These are phyloP conservation scores for Ceratobasidium sp. DNA, from an alignment of 1,284 basidiomycete genomes.

Conservation along the genomic window DNA sequence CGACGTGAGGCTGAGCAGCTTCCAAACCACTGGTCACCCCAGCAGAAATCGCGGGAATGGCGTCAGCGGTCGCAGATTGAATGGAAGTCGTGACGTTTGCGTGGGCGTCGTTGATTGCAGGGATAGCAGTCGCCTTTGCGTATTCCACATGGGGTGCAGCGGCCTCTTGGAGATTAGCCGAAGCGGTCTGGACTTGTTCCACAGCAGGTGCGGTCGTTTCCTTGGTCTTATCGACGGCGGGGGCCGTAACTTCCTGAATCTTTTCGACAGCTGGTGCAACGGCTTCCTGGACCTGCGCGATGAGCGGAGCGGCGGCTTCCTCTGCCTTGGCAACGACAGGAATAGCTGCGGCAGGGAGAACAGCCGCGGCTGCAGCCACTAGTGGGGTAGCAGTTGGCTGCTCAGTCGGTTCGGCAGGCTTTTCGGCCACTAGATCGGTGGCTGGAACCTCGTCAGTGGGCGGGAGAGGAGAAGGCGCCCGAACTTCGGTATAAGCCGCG, in stretches of 20 bases:
- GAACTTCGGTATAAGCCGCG: conserved; percentile 19
- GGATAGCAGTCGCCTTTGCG: conserved; percentile 21
- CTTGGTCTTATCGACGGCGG: conserved; percentile 14
- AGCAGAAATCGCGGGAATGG: conserved; percentile 32
- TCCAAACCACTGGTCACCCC: conserved; percentile 2
- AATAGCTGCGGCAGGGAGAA: conserved; percentile 15
- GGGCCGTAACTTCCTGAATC: conserved; percentile 16
- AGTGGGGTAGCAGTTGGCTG: conserved; percentile 20
- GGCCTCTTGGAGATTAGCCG: conserved; percentile 4
- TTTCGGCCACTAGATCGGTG: neutral
- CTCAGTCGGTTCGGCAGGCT: conserved; percentile 14
- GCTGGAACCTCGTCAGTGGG: conserved; percentile 27
- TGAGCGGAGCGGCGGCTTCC: conserved; percentile 1
- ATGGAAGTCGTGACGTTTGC: conserved; percentile 5
- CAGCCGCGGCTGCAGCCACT: conserved; percentile 21
- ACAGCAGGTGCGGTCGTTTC: conserved; percentile 2
- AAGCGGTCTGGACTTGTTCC: conserved; percentile 16
- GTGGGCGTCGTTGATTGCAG: conserved; percentile 31
- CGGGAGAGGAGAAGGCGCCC: conserved; percentile 32
- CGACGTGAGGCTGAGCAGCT: conserved; percentile 12
- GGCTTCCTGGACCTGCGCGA: conserved; percentile 14
- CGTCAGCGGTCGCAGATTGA: conserved; percentile 22
- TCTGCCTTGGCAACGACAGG: conserved; percentile 12
- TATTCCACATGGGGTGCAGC: conserved; percentile 26
- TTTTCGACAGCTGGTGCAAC: conserved; percentile 19